Percentiles rank a stretch among this genome's conserved stretches.
These are phyloP conservation scores for Mycena olivaceomarginata DNA, from an alignment of 768 basidiomycete genomes.

Conservation along the genomic window DNA sequence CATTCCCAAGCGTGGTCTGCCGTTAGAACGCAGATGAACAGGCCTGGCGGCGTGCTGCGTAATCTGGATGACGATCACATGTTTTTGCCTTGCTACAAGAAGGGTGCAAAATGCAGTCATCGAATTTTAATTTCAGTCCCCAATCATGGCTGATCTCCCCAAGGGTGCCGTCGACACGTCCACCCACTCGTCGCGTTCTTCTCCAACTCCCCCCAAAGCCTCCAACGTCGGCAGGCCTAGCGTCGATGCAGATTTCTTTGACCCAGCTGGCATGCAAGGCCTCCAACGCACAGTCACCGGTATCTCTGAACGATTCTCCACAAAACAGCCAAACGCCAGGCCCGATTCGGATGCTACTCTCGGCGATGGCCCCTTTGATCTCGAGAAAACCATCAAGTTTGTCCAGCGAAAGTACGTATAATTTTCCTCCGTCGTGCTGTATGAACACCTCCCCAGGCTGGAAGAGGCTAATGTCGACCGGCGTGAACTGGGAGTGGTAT, in stretches of 20 bases:
- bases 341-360: too few species aligned
- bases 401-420: too few species aligned
- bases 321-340: too few species aligned
- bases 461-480: slow-evolving; percentile 54
- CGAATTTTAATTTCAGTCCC: too few species aligned
- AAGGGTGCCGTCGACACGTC: slow-evolving; percentile 32
- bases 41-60: too few species aligned
- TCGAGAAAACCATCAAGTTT: too few species aligned
- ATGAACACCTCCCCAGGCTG: slow-evolving; percentile 49
- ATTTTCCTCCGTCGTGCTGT: background rate
- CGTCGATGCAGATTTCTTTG: slow-evolving; percentile 66
- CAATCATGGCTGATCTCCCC: slow-evolving; percentile 32
- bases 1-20: too few species aligned
- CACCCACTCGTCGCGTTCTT: slow-evolving; percentile 27
- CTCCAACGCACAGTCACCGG: slow-evolving; percentile 49
- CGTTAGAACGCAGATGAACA: too few species aligned
- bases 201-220: background rate
- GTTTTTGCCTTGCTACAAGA: too few species aligned
- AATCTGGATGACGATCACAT: too few species aligned
- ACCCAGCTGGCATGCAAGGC: slow-evolving; percentile 63
- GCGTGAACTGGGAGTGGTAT: slow-evolving; percentile 70
- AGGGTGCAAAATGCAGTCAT: too few species aligned
- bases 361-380: too few species aligned
- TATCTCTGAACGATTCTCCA: background rate
- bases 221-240: slow-evolving; percentile 48